Conservation (phyloP, 2,329 filamentous ascomycete genomes). For the Xylaria sp. region DNA sequence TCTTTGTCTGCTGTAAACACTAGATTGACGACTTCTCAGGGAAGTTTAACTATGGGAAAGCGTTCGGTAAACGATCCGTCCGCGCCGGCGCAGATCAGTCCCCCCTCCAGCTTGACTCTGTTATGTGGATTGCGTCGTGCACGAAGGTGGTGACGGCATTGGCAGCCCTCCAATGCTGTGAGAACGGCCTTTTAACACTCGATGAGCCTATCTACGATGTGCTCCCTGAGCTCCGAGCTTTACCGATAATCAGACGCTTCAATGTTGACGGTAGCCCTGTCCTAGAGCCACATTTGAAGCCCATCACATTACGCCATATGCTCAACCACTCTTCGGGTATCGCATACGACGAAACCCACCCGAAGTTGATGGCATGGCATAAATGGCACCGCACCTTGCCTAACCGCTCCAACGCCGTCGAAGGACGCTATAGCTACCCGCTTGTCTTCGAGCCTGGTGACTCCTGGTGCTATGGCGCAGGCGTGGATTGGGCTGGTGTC, state of each 20-base stretch:
- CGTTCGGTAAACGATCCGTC: slow-evolving; percentile 40
- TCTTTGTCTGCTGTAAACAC: neutral
- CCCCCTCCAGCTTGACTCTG: slow-evolving; percentile 38
- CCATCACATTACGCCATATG: slow-evolving; percentile 34
- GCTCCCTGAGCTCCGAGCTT: slow-evolving; percentile 54
- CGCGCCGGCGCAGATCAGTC: slow-evolving; percentile 38
- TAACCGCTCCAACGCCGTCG: slow-evolving; percentile 29
- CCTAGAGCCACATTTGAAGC: slow-evolving; percentile 28
- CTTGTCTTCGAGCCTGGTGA: slow-evolving; percentile 57
- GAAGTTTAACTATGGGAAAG: slow-evolving; percentile 34
- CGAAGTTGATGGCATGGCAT: slow-evolving; percentile 40
- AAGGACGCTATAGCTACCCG: slow-evolving; percentile 51
- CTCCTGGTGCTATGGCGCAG: slow-evolving; percentile 55
- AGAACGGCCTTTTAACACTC: slow-evolving; percentile 54
- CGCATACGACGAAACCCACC: slow-evolving; percentile 50
- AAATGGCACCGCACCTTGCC: slow-evolving; percentile 45
- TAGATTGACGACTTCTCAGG: slow-evolving; percentile 20
- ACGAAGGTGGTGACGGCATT: slow-evolving; percentile 55
- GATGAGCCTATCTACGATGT: slow-evolving; percentile 54
- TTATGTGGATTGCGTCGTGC: slow-evolving; percentile 45
- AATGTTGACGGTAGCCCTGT: slow-evolving; percentile 34
- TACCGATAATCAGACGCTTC: slow-evolving; percentile 33
- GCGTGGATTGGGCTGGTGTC: slow-evolving; percentile 56
- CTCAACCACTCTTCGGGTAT: slow-evolving; percentile 40
- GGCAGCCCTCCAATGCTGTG: slow-evolving; percentile 56